A percentile compares a stretch with the other conserved stretches of the same genome.
Conservation (phyloP, 305 asterid genomes). For the Ajuga reptans region DNA sequence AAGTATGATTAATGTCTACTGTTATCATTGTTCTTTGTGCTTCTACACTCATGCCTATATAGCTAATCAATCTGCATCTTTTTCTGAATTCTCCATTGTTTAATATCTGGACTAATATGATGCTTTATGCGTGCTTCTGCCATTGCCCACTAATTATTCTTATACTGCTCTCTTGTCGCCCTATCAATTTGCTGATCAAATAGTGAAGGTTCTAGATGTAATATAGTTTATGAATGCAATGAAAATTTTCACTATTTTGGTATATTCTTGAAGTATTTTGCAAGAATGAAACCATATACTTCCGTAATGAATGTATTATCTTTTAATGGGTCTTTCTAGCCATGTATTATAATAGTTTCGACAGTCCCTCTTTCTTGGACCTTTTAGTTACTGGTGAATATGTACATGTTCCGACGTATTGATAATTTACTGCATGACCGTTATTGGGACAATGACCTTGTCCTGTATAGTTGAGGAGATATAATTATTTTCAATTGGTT, state of each 20-base stretch:
- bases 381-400: not conserved
- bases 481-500: not conserved
- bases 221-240: not conserved
- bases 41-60: conserved; percentile 1
- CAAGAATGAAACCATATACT: not conserved
- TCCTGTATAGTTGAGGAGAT: not conserved
- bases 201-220: not conserved
- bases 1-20: not conserved
- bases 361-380: not conserved
- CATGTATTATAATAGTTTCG: not conserved
- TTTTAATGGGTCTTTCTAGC: too few relatives aligned
- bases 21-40: not conserved
- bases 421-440: conserved; percentile 6
- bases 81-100: not conserved
- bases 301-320: not conserved
- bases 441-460: not conserved
- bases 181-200: not conserved
- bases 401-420: not conserved
- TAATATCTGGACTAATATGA: not conserved
- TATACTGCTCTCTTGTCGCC: not conserved
- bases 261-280: not conserved
- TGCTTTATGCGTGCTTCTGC: not conserved
- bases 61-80: not conserved
- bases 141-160: not conserved
- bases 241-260: not conserved